Base-by-base conservation (phyloP, 305 asterid species). In the Salvia sclarea region DNA sequence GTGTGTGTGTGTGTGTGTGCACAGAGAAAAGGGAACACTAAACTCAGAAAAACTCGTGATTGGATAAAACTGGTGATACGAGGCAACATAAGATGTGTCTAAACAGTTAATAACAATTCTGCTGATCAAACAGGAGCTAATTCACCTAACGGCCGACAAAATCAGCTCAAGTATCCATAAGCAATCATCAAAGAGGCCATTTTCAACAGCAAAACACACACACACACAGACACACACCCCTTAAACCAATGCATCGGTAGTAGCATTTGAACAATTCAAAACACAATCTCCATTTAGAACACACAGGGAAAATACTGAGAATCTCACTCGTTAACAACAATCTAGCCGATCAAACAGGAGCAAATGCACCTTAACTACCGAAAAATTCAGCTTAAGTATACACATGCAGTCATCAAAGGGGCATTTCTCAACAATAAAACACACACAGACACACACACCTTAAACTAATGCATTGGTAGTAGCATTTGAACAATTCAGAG, bases 331-430 rank as follows among this genome's bases (percentile, higher is more conserved):
- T 33, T 1, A 25, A 21, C 12, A 57, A 5, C 16, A 30, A 4
- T 0, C 17, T 48, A 14, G 33, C 17, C 28, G 28, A 49, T 64
- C 21, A 61, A 45, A 60, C 24, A 35, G 62, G 25, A 60, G 54
- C 33, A 28, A 57, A 48, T 24, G 30, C 43, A 37, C 8, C 21
- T n/a, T 22, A 12, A 37, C 6, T n/a, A 30, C 18, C 28, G 18
- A n/a, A 11, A 13, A 40, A 45, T 33, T 47, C 25, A 70, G 62
- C 62, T 48, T 11, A 31, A 70, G 43, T 35, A 70, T 56, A 11
- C 8, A 58, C 5, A 37, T 9, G 38, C 60, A 24, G 22, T 6
- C 61, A 61, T 49, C 44, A 49, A 62, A 25, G 13, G 9, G 25
- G 8, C 28, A 18, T 33, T 18, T 28, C 2, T 12, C 3, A 14